phyloP scores from a whole-genome alignment of 2,329 filamentous ascomycete species.

The Cytospora piceae region DNA sequence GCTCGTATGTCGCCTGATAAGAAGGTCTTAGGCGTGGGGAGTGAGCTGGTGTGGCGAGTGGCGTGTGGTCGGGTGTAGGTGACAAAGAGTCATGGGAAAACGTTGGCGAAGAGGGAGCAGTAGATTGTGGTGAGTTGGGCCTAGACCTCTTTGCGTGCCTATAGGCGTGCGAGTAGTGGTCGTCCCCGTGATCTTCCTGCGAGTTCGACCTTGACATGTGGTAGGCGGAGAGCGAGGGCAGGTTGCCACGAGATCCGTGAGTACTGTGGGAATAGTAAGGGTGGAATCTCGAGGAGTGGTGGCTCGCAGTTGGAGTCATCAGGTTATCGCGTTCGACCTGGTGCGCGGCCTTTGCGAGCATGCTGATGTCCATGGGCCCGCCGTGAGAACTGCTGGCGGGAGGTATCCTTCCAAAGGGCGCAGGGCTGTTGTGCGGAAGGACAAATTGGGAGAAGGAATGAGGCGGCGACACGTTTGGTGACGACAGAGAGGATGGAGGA shows the following conservation, averaged over 20 bases:
- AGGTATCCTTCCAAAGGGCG: conserved; percentile 52
- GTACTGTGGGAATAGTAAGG: conserved; percentile 56
- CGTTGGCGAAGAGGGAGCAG: conserved; percentile 91
- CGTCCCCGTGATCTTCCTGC: conserved; percentile 75
- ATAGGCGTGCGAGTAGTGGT: conserved; percentile 71
- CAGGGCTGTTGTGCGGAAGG: conserved; percentile 49
- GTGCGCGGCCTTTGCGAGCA: conserved; percentile 63
- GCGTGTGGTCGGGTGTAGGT: conserved; percentile 96
- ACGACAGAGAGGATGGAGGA: conserved; percentile 81
- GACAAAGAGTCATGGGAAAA: conserved; percentile 96
- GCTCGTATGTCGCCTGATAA: conserved; percentile 72
- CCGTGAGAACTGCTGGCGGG: conserved; percentile 45
- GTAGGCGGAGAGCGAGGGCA: conserved; percentile 82
- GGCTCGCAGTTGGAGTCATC: conserved; percentile 45
- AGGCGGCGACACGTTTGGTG: conserved; percentile 95
- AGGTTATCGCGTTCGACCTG: conserved; percentile 65
- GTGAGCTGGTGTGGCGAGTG: conserved; percentile 93
- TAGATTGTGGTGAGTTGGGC: conserved; percentile 93
- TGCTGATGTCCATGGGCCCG: conserved; percentile 57
- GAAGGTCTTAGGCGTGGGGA: conserved; percentile 82
- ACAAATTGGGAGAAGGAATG: conserved; percentile 81
- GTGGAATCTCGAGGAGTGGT: conserved; percentile 54
- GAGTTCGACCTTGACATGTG: conserved; percentile 92
- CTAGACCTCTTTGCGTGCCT: conserved; percentile 84
- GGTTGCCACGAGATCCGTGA: conserved; percentile 60